phyloP scores from a whole-genome alignment of 169 alveolate species.

The Plasmodium coatneyi region DNA sequence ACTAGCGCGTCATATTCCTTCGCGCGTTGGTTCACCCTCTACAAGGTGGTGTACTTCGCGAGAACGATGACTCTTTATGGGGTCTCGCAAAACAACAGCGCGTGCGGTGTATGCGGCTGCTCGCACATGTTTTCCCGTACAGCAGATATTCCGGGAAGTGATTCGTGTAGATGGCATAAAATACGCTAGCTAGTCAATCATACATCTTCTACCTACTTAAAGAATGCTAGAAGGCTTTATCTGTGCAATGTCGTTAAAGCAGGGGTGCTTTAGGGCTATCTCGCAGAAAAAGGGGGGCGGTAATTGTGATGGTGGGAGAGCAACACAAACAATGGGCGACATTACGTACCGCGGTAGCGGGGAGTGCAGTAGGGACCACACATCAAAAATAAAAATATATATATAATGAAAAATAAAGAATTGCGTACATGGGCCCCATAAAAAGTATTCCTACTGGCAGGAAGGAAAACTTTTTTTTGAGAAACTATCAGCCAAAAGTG shows the following conservation, averaged over 20 bases:
- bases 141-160: neutral
- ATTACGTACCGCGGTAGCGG: neutral
- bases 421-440: neutral
- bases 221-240: neutral
- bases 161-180: neutral
- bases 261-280: conserved; percentile 48
- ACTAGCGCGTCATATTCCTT: neutral
- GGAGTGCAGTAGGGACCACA: neutral
- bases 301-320: neutral
- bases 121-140: neutral
- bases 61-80: neutral
- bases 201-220: neutral
- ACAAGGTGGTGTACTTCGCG: neutral
- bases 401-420: neutral
- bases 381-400: neutral
- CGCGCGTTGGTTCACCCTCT: neutral
- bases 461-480: neutral
- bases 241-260: conserved; percentile 49
- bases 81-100: neutral
- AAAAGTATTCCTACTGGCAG: neutral
- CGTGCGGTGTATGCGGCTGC: neutral
- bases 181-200: neutral
- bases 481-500: neutral
- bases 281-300: neutral
- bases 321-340: neutral